Evolutionary conservation across 2,329 filamentous ascomycete genomes (phyloP).

Genomic region (Colletotrichum sp.): DNA sequence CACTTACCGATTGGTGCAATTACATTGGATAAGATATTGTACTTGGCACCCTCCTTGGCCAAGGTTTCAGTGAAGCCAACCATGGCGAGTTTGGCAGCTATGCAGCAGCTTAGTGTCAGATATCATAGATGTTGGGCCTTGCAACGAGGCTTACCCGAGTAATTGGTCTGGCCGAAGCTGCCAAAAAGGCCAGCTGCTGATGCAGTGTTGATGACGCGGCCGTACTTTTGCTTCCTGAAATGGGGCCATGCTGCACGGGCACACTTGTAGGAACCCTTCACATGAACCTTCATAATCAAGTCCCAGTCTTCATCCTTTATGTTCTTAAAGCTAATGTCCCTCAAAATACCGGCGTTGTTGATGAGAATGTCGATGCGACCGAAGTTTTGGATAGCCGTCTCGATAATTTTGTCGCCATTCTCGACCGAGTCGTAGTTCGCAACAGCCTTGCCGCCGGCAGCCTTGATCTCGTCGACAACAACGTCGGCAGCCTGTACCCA

Average conservation of each 20-base stretch:
- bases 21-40: conserved; percentile 95
- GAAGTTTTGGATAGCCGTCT: conserved; percentile 80
- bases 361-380: conserved; percentile 93
- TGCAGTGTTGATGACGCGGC: conserved; percentile 93
- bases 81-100: conserved; percentile 89
- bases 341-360: conserved; percentile 97
- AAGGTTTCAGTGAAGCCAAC: conserved; percentile 98
- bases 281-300: conserved; percentile 89
- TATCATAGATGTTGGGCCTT: background rate
- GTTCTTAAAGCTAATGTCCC: conserved; percentile 98
- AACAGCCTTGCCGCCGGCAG: conserved; percentile 91
- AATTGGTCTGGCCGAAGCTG: conserved; percentile 95
- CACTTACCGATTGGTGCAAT: conserved; percentile 80
- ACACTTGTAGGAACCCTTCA: conserved; percentile 95
- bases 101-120: background rate
- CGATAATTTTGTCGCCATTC: conserved; percentile 92
- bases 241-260: conserved; percentile 93
- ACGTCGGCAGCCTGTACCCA: conserved; percentile 74
- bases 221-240: conserved; percentile 99
- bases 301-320: conserved; percentile 99
- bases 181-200: conserved; percentile 97
- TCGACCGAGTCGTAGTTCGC: conserved; percentile 98
- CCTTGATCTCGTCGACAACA: conserved; percentile 83
- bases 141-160: conserved; percentile 65
- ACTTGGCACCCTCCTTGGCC: conserved; percentile 96